Base-by-base conservation (phyloP, 23 red algal species). In the Gracilaria vermiculophylla region DNA sequence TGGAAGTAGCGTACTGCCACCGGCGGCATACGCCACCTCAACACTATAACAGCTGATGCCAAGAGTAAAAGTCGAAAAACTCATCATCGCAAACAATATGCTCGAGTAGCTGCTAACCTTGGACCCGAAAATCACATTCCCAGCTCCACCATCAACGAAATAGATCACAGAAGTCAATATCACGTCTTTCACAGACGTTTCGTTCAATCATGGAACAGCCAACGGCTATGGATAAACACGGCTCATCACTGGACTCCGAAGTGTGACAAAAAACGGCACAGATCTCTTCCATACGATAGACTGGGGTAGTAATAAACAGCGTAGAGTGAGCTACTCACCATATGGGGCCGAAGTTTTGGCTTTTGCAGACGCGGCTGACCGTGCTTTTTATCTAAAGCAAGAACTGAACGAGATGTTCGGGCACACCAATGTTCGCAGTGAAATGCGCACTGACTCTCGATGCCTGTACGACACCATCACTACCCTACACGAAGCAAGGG, bases 261-360 rank as follows among this genome's bases (percentile, higher is more conserved):
- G 7, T 29, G 27, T 27, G 27, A 5, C 6, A 21, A 10, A 60
- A 6, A 29, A 60, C 55, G 55, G 27, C n/a, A 6, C 25, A 6
- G 55, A 60, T 19, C 5, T 73, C 10, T 73, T 29, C 6, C 67
- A 73, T 33, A 3, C 67, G 8, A 28, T 73, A 21, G 67, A 73
- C 33, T 33, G 21, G 33, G 16, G 10, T 5, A 43, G 35, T 27
- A 73, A 21, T 23, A 73, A 73, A 20, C 20, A 73, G 36, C 6
- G 58, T 35, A 28, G 67, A 6, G 67, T 73, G 5, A 43, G 35
- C 8, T 73, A 73, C 33, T 73, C 67, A 40, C 67, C 67, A 15
- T 73, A 73, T 33, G 67, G 41, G 20, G 67, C 67, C 6, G 67
- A 73, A 20, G 41, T 73, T 5, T 47, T 73, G 35, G 67, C 67